Evolutionary conservation across 345 rosid species (phyloP).

Genomic region (Xanthoceras sorbifolium): DNA sequence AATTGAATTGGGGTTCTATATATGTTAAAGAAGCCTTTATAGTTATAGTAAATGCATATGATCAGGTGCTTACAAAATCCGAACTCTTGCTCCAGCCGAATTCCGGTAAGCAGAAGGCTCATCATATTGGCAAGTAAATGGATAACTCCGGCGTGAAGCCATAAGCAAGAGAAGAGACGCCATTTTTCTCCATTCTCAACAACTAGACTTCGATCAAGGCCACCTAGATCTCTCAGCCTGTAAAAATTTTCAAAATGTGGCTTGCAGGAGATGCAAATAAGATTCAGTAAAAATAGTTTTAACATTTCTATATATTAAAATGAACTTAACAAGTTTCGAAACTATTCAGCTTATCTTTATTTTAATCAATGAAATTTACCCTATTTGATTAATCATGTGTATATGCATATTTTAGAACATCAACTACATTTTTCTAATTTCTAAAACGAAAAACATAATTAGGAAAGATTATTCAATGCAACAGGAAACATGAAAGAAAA

Average conservation of each 20-base stretch:
- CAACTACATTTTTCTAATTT: background rate
- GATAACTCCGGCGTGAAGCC: slow-evolving; percentile 89
- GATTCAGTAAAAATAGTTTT: too few relatives aligned
- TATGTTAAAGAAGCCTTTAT: too few relatives aligned
- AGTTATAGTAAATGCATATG: background rate
- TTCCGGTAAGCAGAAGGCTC: slow-evolving; percentile 74
- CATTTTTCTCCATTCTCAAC: slow-evolving; percentile 58
- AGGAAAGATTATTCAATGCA: too few relatives aligned
- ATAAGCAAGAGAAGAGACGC: slow-evolving; percentile 79
- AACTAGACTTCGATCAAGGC: slow-evolving; percentile 58
- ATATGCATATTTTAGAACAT: too few relatives aligned
- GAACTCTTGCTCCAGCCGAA: slow-evolving; percentile 86
- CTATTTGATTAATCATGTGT: too few relatives aligned
- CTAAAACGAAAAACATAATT: background rate
- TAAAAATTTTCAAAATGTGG: slow-evolving; percentile 6
- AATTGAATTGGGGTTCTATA: too few relatives aligned
- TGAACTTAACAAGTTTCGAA: too few relatives aligned
- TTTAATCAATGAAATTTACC: too few relatives aligned
- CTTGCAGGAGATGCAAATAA: background rate
- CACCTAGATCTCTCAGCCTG: slow-evolving; percentile 79
- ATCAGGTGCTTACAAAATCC: slow-evolving; percentile 69
- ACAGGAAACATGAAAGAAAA: too few relatives aligned
- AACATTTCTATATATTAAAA: too few relatives aligned
- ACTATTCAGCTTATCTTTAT: too few relatives aligned
- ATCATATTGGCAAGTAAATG: slow-evolving; percentile 79